Conservation (phyloP, 805 yeast genomes). For the Metschnikowia gelsemii region DNA sequence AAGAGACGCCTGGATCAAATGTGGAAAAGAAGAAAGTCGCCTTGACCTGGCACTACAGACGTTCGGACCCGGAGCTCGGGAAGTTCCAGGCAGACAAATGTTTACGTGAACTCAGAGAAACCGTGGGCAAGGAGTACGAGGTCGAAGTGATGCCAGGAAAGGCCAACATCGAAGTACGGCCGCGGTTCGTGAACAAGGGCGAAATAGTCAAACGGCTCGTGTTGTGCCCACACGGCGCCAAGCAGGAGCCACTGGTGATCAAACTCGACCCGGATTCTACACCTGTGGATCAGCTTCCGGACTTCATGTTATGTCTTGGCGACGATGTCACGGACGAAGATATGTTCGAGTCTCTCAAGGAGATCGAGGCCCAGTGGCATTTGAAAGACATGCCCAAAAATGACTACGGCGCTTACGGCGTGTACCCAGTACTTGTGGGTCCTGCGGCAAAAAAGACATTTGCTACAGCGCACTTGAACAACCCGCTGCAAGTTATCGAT, state of each 20-base stretch:
- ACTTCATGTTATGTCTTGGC: slow-evolving; percentile 86
- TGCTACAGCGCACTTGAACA: slow-evolving; percentile 81
- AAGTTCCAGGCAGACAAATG: slow-evolving; percentile 78
- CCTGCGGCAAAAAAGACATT: slow-evolving; percentile 84
- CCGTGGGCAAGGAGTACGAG: slow-evolving; percentile 65
- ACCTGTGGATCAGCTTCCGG: slow-evolving; percentile 57
- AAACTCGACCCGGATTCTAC: slow-evolving; percentile 26
- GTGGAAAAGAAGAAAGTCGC: slow-evolving; percentile 91
- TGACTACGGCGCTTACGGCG: slow-evolving; percentile 54
- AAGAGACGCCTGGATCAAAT: slow-evolving; percentile 84
- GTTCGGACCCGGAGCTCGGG: slow-evolving; percentile 93
- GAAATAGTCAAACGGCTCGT: slow-evolving; percentile 87
- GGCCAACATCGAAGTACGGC: slow-evolving; percentile 97
- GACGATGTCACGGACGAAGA: slow-evolving; percentile 98
- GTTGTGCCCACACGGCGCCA: slow-evolving; percentile 57
- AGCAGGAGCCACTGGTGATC: slow-evolving; percentile 41
- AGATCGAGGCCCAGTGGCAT: slow-evolving; percentile 56
- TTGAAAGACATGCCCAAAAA: slow-evolving; percentile 42
- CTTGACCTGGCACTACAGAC: slow-evolving; percentile 95
- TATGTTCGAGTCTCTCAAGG: slow-evolving; percentile 80
- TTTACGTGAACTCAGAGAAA: slow-evolving; percentile 57
- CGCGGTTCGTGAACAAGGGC: slow-evolving; percentile 92
- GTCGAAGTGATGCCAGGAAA: slow-evolving; percentile 97
- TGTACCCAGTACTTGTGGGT: slow-evolving; percentile 88
- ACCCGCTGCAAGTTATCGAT: slow-evolving; percentile 81